Conservation (phyloP, 2,329 filamentous ascomycete genomes). For the Bipolaris zeicola region DNA sequence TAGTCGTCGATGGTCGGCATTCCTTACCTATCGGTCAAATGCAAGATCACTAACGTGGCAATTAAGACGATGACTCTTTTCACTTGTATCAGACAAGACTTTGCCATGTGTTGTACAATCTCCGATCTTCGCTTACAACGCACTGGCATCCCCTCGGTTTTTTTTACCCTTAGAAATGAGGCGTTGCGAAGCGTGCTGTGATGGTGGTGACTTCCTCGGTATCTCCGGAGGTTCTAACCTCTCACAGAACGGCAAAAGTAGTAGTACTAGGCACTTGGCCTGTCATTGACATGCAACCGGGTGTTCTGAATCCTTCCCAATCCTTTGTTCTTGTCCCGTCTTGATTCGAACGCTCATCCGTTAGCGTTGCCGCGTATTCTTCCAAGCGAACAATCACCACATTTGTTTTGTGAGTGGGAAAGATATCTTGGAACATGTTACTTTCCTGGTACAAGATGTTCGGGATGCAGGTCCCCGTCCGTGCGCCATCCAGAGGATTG, state of each 20-base stretch:
- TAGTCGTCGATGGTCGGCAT: constrained; percentile 1
- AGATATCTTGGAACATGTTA: neutral
- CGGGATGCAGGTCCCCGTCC: constrained; percentile 28
- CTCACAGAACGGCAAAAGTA: constrained; percentile 16
- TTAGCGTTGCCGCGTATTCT: constrained; percentile 7
- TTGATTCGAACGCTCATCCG: neutral
- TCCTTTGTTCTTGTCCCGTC: constrained; percentile 3
- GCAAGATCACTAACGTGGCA: constrained; percentile 2
- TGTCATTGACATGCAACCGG: constrained; percentile 6
- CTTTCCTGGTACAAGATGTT: constrained; percentile 13
- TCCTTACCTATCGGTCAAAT: constrained; percentile 4
- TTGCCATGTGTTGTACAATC: neutral
- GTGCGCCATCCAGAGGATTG: constrained; percentile 18
- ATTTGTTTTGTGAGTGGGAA: neutral
- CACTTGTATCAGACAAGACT: neutral
- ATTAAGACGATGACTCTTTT: neutral
- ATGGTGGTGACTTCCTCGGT: constrained; percentile 12
- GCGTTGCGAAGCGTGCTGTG: constrained; percentile 3
- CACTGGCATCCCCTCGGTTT: neutral
- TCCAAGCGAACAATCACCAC: constrained; percentile 5
- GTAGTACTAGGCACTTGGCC: constrained; percentile 1
- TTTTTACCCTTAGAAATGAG: constrained; percentile 2
- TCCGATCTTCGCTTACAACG: constrained; percentile 4
- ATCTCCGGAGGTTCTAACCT: constrained; percentile 17
- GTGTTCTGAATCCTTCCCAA: constrained; percentile 2